Evolutionary conservation across 202 grass and related monocot genomes (phyloP).

Genomic region (Sporobolus alterniflorus): DNA sequence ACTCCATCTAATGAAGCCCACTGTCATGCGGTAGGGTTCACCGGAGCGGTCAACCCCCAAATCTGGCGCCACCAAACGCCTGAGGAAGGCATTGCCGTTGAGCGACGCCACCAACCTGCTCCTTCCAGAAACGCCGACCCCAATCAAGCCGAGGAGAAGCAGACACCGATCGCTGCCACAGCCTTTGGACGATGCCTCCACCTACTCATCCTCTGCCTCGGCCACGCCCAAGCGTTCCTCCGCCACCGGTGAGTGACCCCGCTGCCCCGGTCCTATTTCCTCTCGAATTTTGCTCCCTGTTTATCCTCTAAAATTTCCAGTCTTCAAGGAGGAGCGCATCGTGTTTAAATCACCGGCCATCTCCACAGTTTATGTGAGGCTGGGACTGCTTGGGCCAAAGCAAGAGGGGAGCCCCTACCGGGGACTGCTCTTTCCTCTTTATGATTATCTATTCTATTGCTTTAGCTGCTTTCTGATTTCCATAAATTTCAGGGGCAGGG

Average conservation of each 20-base stretch:
- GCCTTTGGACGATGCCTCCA: conserved; percentile 9
- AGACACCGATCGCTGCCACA: neutral
- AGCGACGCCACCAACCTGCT: conserved; percentile 45
- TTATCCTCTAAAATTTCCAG: neutral
- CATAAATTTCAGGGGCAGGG: conserved; percentile 62
- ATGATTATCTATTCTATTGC: neutral
- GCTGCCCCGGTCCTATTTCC: neutral
- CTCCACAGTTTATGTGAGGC: conserved; percentile 18
- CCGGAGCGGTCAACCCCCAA: neutral
- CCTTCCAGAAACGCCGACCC: conserved; percentile 29
- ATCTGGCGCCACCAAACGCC: neutral
- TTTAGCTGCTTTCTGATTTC: conserved; percentile 24
- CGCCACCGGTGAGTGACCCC: neutral
- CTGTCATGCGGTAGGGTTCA: neutral
- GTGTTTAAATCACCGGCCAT: neutral
- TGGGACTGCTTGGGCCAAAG: too few species aligned
- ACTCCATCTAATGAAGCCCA: neutral
- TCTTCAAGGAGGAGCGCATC: neutral
- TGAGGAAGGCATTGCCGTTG: neutral
- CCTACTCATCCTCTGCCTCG: conserved; percentile 14
- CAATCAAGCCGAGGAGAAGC: neutral
- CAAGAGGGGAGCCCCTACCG: too few species aligned
- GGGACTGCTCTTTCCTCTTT: neutral
- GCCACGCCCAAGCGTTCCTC: neutral
- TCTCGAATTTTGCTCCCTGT: neutral